Percentiles rank a stretch among this genome's conserved stretches.
Conservation (phyloP, 2,329 filamentous ascomycete genomes). For the Ceratocystis eucalypticola region DNA sequence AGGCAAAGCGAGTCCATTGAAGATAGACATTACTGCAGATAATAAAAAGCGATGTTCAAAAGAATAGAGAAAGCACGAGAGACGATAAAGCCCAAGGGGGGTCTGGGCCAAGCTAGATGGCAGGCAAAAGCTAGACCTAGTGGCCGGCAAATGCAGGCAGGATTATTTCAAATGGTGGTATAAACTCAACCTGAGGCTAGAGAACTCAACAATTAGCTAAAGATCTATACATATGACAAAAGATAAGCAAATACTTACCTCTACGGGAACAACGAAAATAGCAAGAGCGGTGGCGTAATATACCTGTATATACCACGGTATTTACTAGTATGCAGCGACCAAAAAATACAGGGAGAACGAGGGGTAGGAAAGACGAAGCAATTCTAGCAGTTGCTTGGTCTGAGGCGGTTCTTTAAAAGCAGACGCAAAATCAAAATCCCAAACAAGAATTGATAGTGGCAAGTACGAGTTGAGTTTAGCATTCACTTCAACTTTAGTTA, state of each 20-base stretch:
- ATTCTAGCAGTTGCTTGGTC: too few relatives aligned
- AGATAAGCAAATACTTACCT: neutral
- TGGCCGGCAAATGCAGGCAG: neutral
- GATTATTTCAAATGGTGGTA: neutral
- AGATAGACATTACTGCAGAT: slow-evolving; percentile 12
- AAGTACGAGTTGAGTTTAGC: too few relatives aligned
- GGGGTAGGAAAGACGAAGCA: too few relatives aligned
- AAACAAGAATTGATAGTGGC: too few relatives aligned
- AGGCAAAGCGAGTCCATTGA: slow-evolving; percentile 23
- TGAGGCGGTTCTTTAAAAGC: too few relatives aligned
- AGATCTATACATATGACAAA: neutral
- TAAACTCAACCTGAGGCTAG: neutral
- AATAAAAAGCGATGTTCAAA: neutral
- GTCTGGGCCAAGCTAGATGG: neutral
- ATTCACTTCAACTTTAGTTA: too few relatives aligned
- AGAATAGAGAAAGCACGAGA: neutral
- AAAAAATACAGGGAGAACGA: neutral
- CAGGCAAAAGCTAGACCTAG: neutral
- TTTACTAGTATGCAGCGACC: neutral
- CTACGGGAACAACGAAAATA: neutral
- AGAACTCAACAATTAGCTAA: neutral
- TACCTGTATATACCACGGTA: too few relatives aligned
- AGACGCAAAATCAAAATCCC: too few relatives aligned
- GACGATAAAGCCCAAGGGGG: neutral
- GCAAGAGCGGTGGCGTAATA: too few relatives aligned